Conservation (phyloP, 2,329 filamentous ascomycete genomes). For the Lanzia echinophila region DNA sequence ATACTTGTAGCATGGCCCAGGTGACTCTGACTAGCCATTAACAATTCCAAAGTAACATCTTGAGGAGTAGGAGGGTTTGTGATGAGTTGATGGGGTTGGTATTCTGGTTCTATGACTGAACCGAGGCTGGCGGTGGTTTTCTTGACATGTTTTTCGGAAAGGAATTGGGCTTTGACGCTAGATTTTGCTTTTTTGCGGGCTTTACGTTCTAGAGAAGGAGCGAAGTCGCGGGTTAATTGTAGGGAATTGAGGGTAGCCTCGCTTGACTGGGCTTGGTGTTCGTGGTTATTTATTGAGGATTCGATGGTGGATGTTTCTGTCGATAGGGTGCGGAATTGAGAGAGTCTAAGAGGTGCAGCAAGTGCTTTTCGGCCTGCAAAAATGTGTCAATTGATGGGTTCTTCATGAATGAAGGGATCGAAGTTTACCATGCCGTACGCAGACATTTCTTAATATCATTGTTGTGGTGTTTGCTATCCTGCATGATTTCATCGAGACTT, state of each 20-base stretch:
- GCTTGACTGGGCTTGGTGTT: conserved; percentile 17
- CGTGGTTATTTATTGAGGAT: conserved; percentile 10
- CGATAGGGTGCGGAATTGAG: conserved; percentile 36
- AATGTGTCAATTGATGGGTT: conserved; percentile 18
- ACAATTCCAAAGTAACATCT: conserved; percentile 82
- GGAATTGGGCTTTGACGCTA: conserved; percentile 20
- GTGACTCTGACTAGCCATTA: conserved; percentile 81
- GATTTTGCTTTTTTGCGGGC: not conserved
- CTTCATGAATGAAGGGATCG: not conserved
- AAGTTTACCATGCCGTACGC: conserved; percentile 47
- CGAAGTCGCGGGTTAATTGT: conserved; percentile 17
- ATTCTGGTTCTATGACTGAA: conserved; percentile 45
- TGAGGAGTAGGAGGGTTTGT: conserved; percentile 66
- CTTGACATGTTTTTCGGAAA: conserved; percentile 33
- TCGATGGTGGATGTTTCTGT: conserved; percentile 20
- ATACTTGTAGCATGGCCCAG: conserved; percentile 84
- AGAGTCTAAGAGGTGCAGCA: conserved; percentile 35
- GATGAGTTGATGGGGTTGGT: conserved; percentile 60
- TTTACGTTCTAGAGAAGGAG: conserved; percentile 4
- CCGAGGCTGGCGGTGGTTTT: conserved; percentile 43
- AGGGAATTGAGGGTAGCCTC: conserved; percentile 19
- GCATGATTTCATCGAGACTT: conserved; percentile 14
- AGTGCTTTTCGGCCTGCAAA: conserved; percentile 47
- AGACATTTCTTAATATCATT: conserved; percentile 52
- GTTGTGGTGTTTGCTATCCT: conserved; percentile 22